Evolutionary conservation across 2,329 filamentous ascomycete genomes (phyloP).

Genomic region (Reticulascus tulasneorum): DNA sequence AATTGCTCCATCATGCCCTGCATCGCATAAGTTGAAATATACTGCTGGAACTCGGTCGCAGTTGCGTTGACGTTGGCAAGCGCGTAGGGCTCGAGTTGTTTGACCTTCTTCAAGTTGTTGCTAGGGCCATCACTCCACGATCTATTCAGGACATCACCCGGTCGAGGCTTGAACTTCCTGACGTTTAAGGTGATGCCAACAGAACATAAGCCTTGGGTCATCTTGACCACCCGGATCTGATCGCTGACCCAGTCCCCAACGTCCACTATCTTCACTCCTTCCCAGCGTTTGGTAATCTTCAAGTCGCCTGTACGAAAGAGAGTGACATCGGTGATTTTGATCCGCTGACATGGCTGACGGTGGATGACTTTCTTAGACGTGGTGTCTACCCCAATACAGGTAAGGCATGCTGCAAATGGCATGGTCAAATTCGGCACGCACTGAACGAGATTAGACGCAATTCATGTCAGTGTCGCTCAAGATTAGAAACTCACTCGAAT

Average conservation of each 20-base stretch:
- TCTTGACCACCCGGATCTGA: slow-evolving; percentile 26
- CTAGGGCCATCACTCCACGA: slow-evolving; percentile 31
- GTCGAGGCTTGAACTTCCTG: slow-evolving; percentile 33
- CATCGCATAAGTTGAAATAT: slow-evolving; percentile 22
- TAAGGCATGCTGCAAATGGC: slow-evolving; percentile 30
- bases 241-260: slow-evolving; percentile 29
- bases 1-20: slow-evolving; percentile 4
- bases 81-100: slow-evolving; percentile 35
- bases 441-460: slow-evolving; percentile 18
- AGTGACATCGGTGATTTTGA: slow-evolving; percentile 35
- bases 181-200: slow-evolving; percentile 34
- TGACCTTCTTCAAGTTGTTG: slow-evolving; percentile 18
- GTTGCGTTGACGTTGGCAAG: slow-evolving; percentile 33
- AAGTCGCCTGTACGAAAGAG: slow-evolving; percentile 41
- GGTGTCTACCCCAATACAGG: slow-evolving; percentile 32
- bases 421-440: slow-evolving; percentile 30
- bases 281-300: slow-evolving; percentile 39
- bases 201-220: slow-evolving; percentile 33
- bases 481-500: slow-evolving; percentile 32
- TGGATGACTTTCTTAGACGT: slow-evolving; percentile 46
- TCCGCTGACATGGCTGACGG: slow-evolving; percentile 37
- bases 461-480: not conserved
- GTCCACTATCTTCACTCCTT: slow-evolving; percentile 35
- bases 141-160: slow-evolving; percentile 33
- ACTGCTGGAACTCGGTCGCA: slow-evolving; percentile 27